Evolutionary conservation across 805 yeast species (phyloP), one percentile per base, ranked within the genome.

Genomic region (Yarrowia yakushimensis): DNA sequence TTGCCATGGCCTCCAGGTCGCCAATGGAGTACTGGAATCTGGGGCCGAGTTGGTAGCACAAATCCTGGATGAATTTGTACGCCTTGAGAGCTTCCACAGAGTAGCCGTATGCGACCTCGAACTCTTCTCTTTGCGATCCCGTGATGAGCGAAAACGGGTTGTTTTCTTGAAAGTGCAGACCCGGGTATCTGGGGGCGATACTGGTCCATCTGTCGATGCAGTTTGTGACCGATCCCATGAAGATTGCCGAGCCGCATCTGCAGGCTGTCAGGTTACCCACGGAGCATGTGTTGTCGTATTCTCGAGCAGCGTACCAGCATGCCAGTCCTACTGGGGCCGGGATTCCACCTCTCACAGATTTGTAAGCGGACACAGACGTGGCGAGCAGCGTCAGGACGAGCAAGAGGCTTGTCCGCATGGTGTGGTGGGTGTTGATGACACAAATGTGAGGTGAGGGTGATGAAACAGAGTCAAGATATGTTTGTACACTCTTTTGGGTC

Each of bases 241-340:
- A 55, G 22, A 30, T 39, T 2, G 61, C 39, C 18, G 61, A 55
- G 12, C 48, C 46, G 13, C 61, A 55, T 4, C 61, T 23, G 13
- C 61, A 55, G 25, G 46, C 48, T 1, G 61, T 39, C 15, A 55
- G 46, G 15, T 55, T 41, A 7, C 48, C 46, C 34, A 39, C 48
- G 12, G 37, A 55, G 22, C 61, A 55, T n/a, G n/a, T 39, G 33
- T 52, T 52, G 36, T 55, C 48, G 48, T 39, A 55, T 17, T 55
- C 61, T 28, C 48, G 20, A 7, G 61, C 61, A 4, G 61, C 46
- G 42, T 55, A 55, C 61, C 61, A 55, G 15, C 61, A 55, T 1
- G 61, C 61, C n/a, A 55, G 18, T 4, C 48, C 61, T 15, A 55
- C 46, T 0, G 61, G 61, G 2, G 48, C 36, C 3, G 37, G 37